A percentile compares a stretch with the other conserved stretches of the same genome.
Conservation (phyloP, 768 basidiomycete species). For the Brasilioporus rufonigricans region DNA sequence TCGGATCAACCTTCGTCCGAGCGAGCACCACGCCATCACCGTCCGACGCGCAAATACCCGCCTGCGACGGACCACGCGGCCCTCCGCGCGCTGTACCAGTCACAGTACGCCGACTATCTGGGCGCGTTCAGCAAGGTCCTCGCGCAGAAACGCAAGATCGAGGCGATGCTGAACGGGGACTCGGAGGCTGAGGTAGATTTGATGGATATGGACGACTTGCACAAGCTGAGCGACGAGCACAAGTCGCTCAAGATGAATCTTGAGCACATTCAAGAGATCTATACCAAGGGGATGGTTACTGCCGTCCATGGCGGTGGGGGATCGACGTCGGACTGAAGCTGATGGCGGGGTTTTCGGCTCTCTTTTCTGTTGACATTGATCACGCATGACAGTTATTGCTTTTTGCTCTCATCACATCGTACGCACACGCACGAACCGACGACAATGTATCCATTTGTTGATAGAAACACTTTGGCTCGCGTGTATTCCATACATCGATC, state of each 20-base stretch:
- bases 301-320: background rate
- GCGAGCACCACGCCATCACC: constrained; percentile 20
- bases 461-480: background rate
- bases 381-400: background rate
- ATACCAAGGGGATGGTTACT: constrained; percentile 22
- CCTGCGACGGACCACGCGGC: constrained; percentile 47
- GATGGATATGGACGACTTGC: constrained; percentile 52
- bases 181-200: constrained; percentile 55
- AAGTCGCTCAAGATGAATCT: constrained; percentile 51
- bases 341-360: background rate
- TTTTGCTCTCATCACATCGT: background rate
- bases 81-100: constrained; percentile 53
- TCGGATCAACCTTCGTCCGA: constrained; percentile 18
- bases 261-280: constrained; percentile 44
- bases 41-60: constrained; percentile 32
- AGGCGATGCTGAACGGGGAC: constrained; percentile 51
- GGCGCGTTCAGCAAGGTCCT: constrained; percentile 44
- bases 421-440: background rate
- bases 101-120: constrained; percentile 52
- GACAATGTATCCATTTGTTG: background rate
- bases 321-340: background rate
- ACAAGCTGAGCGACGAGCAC: constrained; percentile 43
- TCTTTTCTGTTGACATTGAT: background rate
- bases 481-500: too few relatives aligned
- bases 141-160: constrained; percentile 50